Percentiles rank a stretch among this genome's conserved stretches.
These are phyloP conservation scores for Aspergillus haitiensis DNA, from an alignment of 495 filamentous ascomycete genomes.

Conservation along the genomic window DNA sequence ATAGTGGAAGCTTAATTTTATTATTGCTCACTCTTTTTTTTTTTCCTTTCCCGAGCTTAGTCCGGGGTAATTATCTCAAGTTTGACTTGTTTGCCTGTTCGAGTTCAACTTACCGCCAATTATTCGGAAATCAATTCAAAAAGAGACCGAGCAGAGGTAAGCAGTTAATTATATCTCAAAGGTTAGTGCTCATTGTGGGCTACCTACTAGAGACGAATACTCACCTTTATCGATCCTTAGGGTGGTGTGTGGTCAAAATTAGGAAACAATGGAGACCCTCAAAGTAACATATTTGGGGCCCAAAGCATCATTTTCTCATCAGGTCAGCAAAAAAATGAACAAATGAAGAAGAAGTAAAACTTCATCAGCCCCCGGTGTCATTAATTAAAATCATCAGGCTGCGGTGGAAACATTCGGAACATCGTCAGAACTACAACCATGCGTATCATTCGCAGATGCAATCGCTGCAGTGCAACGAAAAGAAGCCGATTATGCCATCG, in stretches of 20 bases:
- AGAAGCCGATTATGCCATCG: conserved; percentile 67
- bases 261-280: conserved; percentile 25
- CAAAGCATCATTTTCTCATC: conserved; percentile 82
- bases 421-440: conserved; percentile 55
- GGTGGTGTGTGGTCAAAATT: not conserved
- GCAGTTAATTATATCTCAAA: no score
- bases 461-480: conserved; percentile 74
- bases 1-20: not conserved
- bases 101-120: conserved; percentile 9
- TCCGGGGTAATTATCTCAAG: conserved; percentile 7
- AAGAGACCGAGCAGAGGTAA: no score
- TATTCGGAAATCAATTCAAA: not conserved
- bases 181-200: not conserved
- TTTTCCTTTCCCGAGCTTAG: not conserved
- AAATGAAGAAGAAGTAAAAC: conserved; percentile 11
- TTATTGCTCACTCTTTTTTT: not conserved
- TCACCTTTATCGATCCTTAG: not conserved
- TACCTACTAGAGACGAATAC: not conserved
- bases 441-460: conserved; percentile 65
- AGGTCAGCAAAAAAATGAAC: conserved; percentile 55
- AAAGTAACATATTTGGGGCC: conserved; percentile 84
- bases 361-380: not conserved
- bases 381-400: conserved; percentile 52
- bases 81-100: conserved; percentile 40
- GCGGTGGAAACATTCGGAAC: conserved; percentile 62